These are phyloP conservation scores for Endoconidiophora polonica DNA, from an alignment of 2,329 filamentous ascomycete species.

Conservation along the genomic window DNA sequence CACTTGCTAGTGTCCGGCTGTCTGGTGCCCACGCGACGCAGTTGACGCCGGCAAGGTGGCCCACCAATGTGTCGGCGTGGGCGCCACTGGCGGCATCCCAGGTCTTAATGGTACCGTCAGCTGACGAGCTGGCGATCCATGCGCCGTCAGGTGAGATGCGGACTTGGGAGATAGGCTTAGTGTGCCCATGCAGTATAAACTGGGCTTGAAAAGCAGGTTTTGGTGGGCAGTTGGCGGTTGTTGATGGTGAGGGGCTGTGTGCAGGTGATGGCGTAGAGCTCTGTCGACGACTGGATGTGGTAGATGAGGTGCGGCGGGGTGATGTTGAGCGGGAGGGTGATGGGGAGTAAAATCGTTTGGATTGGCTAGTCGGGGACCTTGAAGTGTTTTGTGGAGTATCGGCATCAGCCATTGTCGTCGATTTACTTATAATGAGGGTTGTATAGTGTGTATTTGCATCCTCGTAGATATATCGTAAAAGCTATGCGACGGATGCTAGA, in stretches of 20 bases:
- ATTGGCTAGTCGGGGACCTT: too few species aligned
- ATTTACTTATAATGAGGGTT: too few species aligned
- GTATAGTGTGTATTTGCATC: too few species aligned
- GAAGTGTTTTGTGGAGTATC: too few species aligned
- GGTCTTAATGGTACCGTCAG: constrained; percentile 79
- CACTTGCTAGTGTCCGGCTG: constrained; percentile 70
- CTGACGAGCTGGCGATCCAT: constrained; percentile 79
- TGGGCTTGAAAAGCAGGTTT: constrained; percentile 54
- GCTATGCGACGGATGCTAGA: too few species aligned
- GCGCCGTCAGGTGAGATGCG: constrained; percentile 81
- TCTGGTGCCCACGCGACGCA: constrained; percentile 92
- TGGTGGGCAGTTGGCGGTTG: constrained; percentile 27
- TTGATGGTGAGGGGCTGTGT: constrained; percentile 18
- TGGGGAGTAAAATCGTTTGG: constrained; percentile 21
- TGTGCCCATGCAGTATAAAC: constrained; percentile 61
- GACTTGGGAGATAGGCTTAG: constrained; percentile 63
- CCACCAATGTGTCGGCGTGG: constrained; percentile 76
- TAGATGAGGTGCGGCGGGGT: constrained; percentile 17
- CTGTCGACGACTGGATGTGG: constrained; percentile 15
- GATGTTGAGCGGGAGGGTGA: constrained; percentile 22
- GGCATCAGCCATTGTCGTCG: too few species aligned
- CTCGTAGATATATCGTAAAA: too few species aligned
- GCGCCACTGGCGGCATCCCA: constrained; percentile 69
- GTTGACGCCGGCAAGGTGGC: constrained; percentile 82
- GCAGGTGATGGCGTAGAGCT: constrained; percentile 22